Base-by-base conservation (phyloP, 371 early-diverging fungal genomes). In the Rhizomucor miehei region DNA sequence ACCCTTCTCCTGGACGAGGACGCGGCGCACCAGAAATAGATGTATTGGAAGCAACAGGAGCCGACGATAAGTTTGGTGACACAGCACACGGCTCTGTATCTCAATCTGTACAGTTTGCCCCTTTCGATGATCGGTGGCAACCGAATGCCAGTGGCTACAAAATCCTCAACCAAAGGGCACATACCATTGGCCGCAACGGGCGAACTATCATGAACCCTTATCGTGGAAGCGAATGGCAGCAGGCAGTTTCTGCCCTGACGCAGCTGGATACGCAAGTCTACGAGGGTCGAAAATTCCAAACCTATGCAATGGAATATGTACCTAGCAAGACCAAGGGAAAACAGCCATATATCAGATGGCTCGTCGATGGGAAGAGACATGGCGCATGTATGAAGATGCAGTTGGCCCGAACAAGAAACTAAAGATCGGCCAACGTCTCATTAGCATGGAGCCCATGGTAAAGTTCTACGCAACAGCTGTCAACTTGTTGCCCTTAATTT, bases 11-110 rank as follows among this genome's bases (percentile, higher is more conserved):
- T 1, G 79, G 82, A n/a, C 59, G 58, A 19, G 81, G 82, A 10
- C 72, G 83, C 14, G 75, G 82, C 6, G 81, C 79, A 6, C 82
- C 81, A 17, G 77, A 82, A 44, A 80, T 83, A 24, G 81, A 78
- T 49, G 53, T 83, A 19, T 65, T 77, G 40, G 84, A 83, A 52
- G 80, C 70, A 16, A 65, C 74, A 37, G 69, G 65, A 9, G 57
- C 49, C n/a, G 50, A 44, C 23, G 44, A 46, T 40, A 58, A 59
- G 19, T 57, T 57, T n/a, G 44, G 64, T 12, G 47, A 34, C 17
- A 29, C 36, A 20, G 13, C 56, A 14, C 21, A 36, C 16, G 54
- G 54, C 10, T 54, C 63, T 10, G 54, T 74, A 54, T 77, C 79
- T 21, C 70, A 70, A 73, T 76, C 77, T 1, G 57, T 59, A 48